Conservation (phyloP, 495 filamentous ascomycete species). For the Tuber aestivum region DNA sequence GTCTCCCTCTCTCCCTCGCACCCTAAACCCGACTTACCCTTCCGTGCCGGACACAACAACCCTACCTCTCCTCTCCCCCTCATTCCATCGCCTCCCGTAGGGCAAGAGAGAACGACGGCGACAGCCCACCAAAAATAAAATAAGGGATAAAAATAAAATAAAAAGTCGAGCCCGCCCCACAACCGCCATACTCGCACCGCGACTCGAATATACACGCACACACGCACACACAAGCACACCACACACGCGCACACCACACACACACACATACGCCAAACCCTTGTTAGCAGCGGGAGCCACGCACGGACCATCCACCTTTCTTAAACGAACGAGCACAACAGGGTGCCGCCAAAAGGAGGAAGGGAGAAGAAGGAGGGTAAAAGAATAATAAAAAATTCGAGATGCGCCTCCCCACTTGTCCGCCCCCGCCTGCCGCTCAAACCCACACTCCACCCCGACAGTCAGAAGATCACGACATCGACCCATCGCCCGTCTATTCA, state of each 20-base stretch:
- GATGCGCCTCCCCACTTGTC: constrained; percentile 27
- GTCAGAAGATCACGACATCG: constrained; percentile 35
- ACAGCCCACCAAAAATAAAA: neutral
- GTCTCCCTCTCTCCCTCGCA: neutral
- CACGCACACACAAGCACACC: neutral
- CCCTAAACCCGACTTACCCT: neutral
- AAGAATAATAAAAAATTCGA: constrained; percentile 16
- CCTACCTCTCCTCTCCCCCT: neutral
- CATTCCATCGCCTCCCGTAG: neutral
- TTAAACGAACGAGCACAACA: constrained; percentile 2
- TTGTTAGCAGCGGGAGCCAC: neutral
- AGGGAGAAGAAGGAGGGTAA: constrained; percentile 9
- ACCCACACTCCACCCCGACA: constrained; percentile 35
- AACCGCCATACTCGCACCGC: neutral
- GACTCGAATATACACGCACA: neutral
- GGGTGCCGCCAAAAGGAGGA: constrained; percentile 6
- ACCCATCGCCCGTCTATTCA: constrained; percentile 39
- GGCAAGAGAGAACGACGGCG: neutral
- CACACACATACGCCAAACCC: neutral
- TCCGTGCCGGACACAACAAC: neutral
- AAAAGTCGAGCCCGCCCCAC: neutral
- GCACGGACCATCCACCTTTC: neutral
- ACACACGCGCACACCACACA: too few relatives aligned
- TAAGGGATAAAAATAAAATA: constrained; percentile 9
- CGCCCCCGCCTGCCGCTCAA: constrained; percentile 26